A percentile compares a stretch with the other conserved stretches of the same genome.
These are phyloP conservation scores for Trypanosoma avium DNA, from an alignment of 208 protist genomes.

Conservation along the genomic window DNA sequence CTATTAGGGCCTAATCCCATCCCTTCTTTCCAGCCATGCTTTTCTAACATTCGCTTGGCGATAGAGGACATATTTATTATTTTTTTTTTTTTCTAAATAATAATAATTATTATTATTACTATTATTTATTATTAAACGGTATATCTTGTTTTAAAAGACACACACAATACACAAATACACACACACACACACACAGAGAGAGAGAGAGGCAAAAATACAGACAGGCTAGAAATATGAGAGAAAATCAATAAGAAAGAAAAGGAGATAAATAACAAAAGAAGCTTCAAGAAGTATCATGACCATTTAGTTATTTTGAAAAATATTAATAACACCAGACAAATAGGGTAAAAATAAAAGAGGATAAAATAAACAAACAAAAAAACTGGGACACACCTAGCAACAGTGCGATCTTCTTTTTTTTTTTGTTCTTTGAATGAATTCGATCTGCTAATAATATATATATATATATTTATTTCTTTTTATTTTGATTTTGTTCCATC, in stretches of 20 bases:
- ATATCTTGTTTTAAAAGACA: too few species aligned
- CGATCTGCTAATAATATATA: background rate
- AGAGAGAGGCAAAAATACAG: constrained; percentile 4
- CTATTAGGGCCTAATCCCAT: constrained; percentile 79
- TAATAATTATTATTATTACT: too few species aligned
- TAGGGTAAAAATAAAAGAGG: constrained; percentile 1
- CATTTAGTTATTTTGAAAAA: too few species aligned
- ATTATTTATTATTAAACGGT: too few species aligned
- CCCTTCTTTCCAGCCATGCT: constrained; percentile 85
- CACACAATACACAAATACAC: constrained; percentile 21
- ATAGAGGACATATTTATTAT: constrained; percentile 49
- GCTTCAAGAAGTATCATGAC: background rate
- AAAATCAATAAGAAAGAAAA: constrained; percentile 20
- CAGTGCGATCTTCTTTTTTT: too few species aligned
- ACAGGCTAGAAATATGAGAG: too few species aligned
- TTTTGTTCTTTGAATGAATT: background rate
- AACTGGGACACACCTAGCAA: too few species aligned
- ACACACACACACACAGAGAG: constrained; percentile 10
- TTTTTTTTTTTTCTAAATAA: too few species aligned
- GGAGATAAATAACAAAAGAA: constrained; percentile 4
- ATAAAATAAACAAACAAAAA: too few species aligned
- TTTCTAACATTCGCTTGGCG: constrained; percentile 82
- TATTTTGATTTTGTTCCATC: background rate
- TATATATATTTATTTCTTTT: background rate
- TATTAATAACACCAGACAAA: constrained; percentile 6